Conservation (phyloP, 257 asterid genomes). For the Nicotiana attenuata region DNA sequence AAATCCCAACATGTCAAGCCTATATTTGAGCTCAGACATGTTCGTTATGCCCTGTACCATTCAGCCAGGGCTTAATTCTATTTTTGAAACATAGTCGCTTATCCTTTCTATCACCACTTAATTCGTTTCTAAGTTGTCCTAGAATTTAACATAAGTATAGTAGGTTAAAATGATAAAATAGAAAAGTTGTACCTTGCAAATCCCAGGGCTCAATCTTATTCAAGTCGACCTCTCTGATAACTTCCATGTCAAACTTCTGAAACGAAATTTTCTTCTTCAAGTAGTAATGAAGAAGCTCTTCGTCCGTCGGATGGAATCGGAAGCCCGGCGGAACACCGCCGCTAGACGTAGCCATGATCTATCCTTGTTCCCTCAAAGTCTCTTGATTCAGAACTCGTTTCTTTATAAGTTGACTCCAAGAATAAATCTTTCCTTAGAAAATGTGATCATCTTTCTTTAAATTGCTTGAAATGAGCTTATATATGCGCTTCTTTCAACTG, state of each 20-base stretch:
- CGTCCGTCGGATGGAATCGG: constrained; percentile 89
- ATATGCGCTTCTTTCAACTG: constrained; percentile 16
- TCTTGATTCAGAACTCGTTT: too few species aligned
- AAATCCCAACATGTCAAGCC: background rate
- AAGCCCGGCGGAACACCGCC: constrained; percentile 95
- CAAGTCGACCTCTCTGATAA: constrained; percentile 76
- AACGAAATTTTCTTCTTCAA: constrained; percentile 77
- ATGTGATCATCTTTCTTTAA: background rate
- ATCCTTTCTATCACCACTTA: too few species aligned
- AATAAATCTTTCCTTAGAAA: too few species aligned
- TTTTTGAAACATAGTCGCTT: too few species aligned
- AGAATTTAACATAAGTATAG: background rate
- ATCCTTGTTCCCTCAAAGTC: too few species aligned
- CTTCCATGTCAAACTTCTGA: constrained; percentile 93
- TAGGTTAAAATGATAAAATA: background rate
- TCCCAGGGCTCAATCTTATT: constrained; percentile 95
- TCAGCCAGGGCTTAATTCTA: too few species aligned
- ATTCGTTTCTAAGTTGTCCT: background rate
- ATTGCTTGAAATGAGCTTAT: background rate
- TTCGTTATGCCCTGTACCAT: too few species aligned
- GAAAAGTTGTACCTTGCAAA: constrained; percentile 54
- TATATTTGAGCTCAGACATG: too few species aligned
- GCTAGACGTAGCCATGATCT: constrained; percentile 1
- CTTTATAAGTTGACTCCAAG: too few species aligned
- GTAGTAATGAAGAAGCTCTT: constrained; percentile 88